Evolutionary conservation across 2,329 filamentous ascomycete species (phyloP).

Genomic region (Cladobotryum protrusum): DNA sequence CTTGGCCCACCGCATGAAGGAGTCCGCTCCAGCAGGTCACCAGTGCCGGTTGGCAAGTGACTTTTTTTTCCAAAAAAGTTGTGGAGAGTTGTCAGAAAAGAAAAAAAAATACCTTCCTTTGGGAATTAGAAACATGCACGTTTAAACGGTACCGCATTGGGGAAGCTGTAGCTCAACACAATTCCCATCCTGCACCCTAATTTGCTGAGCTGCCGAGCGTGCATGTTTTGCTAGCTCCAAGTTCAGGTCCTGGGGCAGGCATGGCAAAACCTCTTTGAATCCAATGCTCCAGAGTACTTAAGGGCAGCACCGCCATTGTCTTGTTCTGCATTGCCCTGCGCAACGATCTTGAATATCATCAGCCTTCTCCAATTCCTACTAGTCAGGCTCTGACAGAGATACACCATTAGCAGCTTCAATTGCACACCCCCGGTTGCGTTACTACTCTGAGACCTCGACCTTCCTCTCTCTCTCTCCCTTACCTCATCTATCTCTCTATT

Average conservation of each 20-base stretch:
- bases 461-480: not conserved
- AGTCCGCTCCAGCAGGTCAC: constrained; percentile 9
- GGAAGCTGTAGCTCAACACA: too few relatives aligned
- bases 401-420: not conserved
- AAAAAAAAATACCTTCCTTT: too few relatives aligned
- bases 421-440: not conserved
- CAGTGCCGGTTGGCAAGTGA: constrained; percentile 10
- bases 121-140: too few relatives aligned
- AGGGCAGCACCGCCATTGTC: constrained; percentile 9
- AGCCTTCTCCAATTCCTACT: not conserved
- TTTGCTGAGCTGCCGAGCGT: too few relatives aligned
- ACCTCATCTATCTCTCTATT: not conserved
- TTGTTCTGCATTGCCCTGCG: not conserved
- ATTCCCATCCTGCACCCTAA: too few relatives aligned
- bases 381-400: not conserved
- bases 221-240: too few relatives aligned
- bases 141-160: too few relatives aligned
- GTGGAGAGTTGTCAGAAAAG: constrained; percentile 1
- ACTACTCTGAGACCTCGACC: not conserved
- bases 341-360: constrained; percentile 3
- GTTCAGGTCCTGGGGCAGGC: too few relatives aligned
- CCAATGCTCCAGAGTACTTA: constrained; percentile 7
- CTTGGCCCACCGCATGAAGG: constrained; percentile 7
- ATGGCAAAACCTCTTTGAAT: too few relatives aligned
- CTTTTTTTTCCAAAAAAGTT: constrained; percentile 3